Evolutionary conservation across 164 flowering plant species (phyloP).

Genomic region (Dillenia turbinata): DNA sequence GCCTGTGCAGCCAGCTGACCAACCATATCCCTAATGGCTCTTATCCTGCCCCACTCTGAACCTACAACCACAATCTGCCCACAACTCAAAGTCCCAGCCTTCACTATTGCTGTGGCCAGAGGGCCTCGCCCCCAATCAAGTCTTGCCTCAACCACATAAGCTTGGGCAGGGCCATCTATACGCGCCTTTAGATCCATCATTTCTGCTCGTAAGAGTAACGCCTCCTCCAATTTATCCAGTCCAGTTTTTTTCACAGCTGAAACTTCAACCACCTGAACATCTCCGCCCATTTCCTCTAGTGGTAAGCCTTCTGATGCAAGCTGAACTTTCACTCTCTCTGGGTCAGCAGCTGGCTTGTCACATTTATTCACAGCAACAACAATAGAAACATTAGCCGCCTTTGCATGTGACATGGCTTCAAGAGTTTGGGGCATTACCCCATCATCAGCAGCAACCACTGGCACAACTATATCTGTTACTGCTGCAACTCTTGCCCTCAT

Average conservation of each 20-base stretch:
- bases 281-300: slow-evolving; percentile 93
- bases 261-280: slow-evolving; percentile 85
- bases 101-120: slow-evolving; percentile 86
- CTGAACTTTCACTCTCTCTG: slow-evolving; percentile 77
- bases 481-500: slow-evolving; percentile 98
- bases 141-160: slow-evolving; percentile 95
- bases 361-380: slow-evolving; percentile 94
- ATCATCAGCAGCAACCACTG: slow-evolving; percentile 97
- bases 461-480: slow-evolving; percentile 86
- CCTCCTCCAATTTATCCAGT: slow-evolving; percentile 77
- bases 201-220: slow-evolving; percentile 85
- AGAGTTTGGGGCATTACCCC: slow-evolving; percentile 97
- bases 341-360: slow-evolving; percentile 86
- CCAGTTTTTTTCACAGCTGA: slow-evolving; percentile 70
- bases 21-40: slow-evolving; percentile 67
- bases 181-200: slow-evolving; percentile 85
- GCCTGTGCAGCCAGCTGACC: slow-evolving; percentile 52
- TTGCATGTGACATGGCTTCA: slow-evolving; percentile 89
- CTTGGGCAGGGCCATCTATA: slow-evolving; percentile 89
- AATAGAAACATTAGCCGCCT: slow-evolving; percentile 79
- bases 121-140: slow-evolving; percentile 90
- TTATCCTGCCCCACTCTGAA: slow-evolving; percentile 90
- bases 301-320: slow-evolving; percentile 78
- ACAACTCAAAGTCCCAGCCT: slow-evolving; percentile 72
- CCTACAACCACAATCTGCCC: slow-evolving; percentile 91